Evolutionary conservation across 352 stramenopile species (phyloP).

Genomic region (Plasmopara muralis): DNA sequence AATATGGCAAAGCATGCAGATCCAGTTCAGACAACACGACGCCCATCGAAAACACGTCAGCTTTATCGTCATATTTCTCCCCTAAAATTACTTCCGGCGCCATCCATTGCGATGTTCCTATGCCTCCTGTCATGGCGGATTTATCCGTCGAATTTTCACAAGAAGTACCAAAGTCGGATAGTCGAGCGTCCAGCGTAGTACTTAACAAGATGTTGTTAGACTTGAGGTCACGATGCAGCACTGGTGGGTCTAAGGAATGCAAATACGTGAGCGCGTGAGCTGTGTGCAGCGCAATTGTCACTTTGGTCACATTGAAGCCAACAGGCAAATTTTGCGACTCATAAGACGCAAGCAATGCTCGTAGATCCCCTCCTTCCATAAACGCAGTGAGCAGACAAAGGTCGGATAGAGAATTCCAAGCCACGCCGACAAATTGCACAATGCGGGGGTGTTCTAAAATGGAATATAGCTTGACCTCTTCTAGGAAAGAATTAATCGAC

Average conservation of each 20-base stretch:
- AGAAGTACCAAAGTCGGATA: conserved; percentile 52
- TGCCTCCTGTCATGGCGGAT: conserved; percentile 20
- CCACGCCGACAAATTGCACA: conserved; percentile 18
- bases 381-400: conserved; percentile 24
- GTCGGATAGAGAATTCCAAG: conserved; percentile 24
- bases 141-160: conserved; percentile 10
- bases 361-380: conserved; percentile 22
- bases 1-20: conserved; percentile 23
- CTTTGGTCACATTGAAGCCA: conserved; percentile 22
- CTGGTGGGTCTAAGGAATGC: conserved; percentile 22
- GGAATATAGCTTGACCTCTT: conserved; percentile 21
- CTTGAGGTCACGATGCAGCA: conserved; percentile 59
- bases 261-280: conserved; percentile 25
- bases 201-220: conserved; percentile 56
- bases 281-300: conserved; percentile 22
- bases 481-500: conserved; percentile 14
- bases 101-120: conserved; percentile 28
- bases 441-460: conserved; percentile 21
- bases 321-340: conserved; percentile 12
- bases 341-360: conserved; percentile 11
- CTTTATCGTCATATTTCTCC: conserved; percentile 23
- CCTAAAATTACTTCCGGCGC: conserved; percentile 25
- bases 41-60: conserved; percentile 25
- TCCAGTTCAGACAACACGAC: conserved; percentile 27
- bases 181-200: conserved; percentile 26